Evolutionary conservation across 257 asterid species (phyloP).

Genomic region (Craterostigma plantagineum): DNA sequence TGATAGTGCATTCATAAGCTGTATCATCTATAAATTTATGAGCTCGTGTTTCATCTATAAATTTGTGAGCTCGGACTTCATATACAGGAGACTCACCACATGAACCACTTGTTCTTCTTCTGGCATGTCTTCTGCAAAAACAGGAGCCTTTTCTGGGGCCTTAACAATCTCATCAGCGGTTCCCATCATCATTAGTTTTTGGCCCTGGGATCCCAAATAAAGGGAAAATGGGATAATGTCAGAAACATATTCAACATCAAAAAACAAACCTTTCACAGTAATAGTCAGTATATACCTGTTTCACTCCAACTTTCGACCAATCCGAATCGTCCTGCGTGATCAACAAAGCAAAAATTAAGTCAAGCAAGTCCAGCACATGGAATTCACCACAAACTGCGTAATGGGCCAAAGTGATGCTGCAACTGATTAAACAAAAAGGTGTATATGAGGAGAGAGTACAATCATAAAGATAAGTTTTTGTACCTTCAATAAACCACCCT

Average conservation of each 20-base stretch:
- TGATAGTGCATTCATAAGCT: no score
- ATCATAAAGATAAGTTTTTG: no score
- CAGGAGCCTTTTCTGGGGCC: slow-evolving; percentile 92
- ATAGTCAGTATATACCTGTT: slow-evolving; percentile 45
- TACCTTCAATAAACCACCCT: slow-evolving; percentile 97
- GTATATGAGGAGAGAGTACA: no score
- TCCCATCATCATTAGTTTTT: slow-evolving; percentile 99
- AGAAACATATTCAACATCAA: neutral
- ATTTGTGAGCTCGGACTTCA: no score
- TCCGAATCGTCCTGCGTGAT: slow-evolving; percentile 71
- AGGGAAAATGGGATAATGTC: neutral
- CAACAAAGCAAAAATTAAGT: slow-evolving; percentile 10
- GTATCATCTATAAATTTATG: no score
- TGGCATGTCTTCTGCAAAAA: slow-evolving; percentile 94
- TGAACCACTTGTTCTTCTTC: slow-evolving; percentile 71
- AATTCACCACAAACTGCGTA: no score
- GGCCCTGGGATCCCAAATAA: slow-evolving; percentile 46
- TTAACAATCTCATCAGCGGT: slow-evolving; percentile 92
- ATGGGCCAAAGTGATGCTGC: neutral
- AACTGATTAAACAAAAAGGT: neutral
- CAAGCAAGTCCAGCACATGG: neutral
- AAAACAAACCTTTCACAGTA: neutral
- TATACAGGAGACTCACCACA: slow-evolving; percentile 27
- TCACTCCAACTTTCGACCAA: slow-evolving; percentile 83
- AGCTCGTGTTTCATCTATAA: no score